phyloP scores from a whole-genome alignment of 2,329 filamentous ascomycete genomes.

The Microsporum ferrugineum region DNA sequence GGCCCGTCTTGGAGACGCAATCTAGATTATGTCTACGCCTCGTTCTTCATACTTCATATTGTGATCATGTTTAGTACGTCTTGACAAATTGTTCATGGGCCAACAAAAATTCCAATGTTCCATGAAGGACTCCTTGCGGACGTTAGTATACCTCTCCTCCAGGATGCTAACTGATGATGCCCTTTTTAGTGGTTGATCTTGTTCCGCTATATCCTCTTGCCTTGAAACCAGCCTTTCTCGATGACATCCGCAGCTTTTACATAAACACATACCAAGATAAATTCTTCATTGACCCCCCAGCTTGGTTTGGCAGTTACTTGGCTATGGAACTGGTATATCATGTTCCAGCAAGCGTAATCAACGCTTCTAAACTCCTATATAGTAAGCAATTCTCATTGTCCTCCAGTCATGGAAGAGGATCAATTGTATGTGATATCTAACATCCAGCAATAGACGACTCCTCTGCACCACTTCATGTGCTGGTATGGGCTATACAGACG shows the following conservation, averaged over 20 bases:
- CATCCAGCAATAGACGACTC: constrained; percentile 39
- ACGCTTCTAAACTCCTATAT: constrained; percentile 42
- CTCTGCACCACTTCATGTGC: constrained; percentile 47
- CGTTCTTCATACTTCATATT: constrained; percentile 52
- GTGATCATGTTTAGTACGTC: constrained; percentile 50
- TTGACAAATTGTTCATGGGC: background rate
- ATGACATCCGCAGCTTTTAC: constrained; percentile 45
- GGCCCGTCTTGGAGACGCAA: constrained; percentile 25
- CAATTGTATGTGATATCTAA: background rate
- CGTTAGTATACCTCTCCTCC: background rate
- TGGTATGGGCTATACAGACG: constrained; percentile 49
- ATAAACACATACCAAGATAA: constrained; percentile 50
- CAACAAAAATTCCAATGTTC: background rate
- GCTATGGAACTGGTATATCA: constrained; percentile 52
- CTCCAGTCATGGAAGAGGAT: background rate
- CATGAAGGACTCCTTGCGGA: background rate
- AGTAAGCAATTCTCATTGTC: constrained; percentile 25
- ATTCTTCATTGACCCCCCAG: constrained; percentile 49
- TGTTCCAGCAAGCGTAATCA: constrained; percentile 50
- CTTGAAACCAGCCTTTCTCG: constrained; percentile 41
- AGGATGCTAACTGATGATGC: background rate
- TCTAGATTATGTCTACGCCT: constrained; percentile 35
- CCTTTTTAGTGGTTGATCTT: constrained; percentile 46
- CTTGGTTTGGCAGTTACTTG: constrained; percentile 48
- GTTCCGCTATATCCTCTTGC: constrained; percentile 46